Conservation (phyloP, 257 asterid genomes). For the Avicennia marina region DNA sequence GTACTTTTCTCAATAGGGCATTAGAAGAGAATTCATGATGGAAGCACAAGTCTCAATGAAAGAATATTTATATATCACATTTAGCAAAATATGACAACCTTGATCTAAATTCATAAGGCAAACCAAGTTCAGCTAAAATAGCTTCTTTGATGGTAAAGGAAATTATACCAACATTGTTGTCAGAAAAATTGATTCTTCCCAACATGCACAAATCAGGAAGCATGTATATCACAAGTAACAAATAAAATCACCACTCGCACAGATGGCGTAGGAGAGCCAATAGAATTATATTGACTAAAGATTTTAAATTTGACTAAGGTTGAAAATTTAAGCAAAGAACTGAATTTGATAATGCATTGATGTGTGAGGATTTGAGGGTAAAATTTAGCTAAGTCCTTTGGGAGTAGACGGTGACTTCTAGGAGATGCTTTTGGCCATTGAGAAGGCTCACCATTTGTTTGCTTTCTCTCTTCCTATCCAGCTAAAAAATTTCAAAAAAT, state of each 20-base stretch:
- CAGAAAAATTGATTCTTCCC: constrained; percentile 1
- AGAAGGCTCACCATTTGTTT: too few species aligned
- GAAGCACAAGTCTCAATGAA: constrained; percentile 7
- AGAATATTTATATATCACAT: not conserved
- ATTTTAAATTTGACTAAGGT: too few species aligned
- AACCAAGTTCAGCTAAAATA: not conserved
- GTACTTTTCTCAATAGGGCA: constrained; percentile 8
- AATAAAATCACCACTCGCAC: not conserved
- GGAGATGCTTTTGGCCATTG: not conserved
- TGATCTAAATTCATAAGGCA: not conserved
- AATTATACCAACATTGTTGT: not conserved
- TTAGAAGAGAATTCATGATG: constrained; percentile 9
- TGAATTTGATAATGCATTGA: not conserved
- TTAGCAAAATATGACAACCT: not conserved
- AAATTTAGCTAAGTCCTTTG: not conserved
- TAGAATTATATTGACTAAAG: too few species aligned
- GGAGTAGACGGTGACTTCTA: not conserved
- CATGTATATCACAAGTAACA: constrained; percentile 3
- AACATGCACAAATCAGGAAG: constrained; percentile 5
- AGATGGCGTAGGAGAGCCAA: too few species aligned
- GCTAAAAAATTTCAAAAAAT: too few species aligned
- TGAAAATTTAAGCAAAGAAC: not conserved
- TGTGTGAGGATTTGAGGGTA: not conserved
- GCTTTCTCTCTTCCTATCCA: too few species aligned
- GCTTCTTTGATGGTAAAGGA: not conserved